A percentile compares a stretch with the other conserved stretches of the same genome.
phyloP scores from a whole-genome alignment of 2,329 filamentous ascomycete species.

The Clonostachys solani region DNA sequence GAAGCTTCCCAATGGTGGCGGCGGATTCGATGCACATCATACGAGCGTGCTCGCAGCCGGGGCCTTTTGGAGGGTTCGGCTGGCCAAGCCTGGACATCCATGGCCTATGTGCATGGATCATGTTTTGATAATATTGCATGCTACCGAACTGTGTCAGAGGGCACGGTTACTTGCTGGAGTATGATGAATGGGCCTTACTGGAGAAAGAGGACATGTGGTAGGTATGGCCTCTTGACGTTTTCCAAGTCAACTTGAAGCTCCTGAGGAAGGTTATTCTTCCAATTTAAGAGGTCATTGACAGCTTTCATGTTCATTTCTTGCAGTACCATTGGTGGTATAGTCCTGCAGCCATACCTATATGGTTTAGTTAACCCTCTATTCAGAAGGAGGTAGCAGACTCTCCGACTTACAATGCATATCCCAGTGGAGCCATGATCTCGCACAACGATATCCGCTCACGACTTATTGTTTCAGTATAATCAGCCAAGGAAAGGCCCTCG shows the following conservation, averaged over 20 bases:
- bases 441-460: not conserved
- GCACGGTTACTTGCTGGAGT: not conserved
- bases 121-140: conserved; percentile 17
- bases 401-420: not conserved
- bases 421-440: not conserved
- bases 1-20: not conserved
- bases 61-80: conserved; percentile 2
- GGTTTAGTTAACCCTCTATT: too few species aligned
- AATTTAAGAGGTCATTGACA: conserved; percentile 9
- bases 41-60: not conserved
- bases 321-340: not conserved
- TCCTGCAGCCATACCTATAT: not conserved
- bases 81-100: conserved; percentile 17
- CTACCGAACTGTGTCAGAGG: conserved; percentile 2
- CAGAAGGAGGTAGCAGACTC: not conserved
- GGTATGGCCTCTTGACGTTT: conserved; percentile 5
- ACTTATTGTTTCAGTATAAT: not conserved
- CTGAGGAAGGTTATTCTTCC: conserved; percentile 10
- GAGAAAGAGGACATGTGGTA: conserved; percentile 2
- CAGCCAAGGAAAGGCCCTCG: not conserved
- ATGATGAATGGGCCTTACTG: not conserved
- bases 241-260: conserved; percentile 11
- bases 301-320: conserved; percentile 8
- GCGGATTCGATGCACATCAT: not conserved
- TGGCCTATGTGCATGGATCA: conserved; percentile 14